Percentiles rank a stretch among this genome's conserved stretches.
These are phyloP conservation scores for Chamaecrista fasciculata DNA, from an alignment of 306 rosid species.

Conservation along the genomic window DNA sequence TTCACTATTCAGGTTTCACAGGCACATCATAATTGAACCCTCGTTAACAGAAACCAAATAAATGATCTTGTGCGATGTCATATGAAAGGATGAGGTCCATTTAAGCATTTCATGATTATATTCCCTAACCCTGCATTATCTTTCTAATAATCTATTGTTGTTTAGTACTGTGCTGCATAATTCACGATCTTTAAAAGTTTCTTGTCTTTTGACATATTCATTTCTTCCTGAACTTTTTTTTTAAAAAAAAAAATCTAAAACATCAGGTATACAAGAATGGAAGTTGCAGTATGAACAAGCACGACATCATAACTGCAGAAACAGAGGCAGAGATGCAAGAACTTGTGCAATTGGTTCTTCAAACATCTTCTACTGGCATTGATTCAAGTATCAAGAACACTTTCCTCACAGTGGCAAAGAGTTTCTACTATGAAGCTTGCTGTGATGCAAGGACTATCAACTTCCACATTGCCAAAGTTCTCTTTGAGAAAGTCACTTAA, in stretches of 20 bases:
- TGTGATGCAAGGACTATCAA: slow-evolving; percentile 59
- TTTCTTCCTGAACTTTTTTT: background rate
- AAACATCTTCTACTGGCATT: slow-evolving; percentile 38
- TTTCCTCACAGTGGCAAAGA: slow-evolving; percentile 64
- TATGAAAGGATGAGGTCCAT: slow-evolving; percentile 20
- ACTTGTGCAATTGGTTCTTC: slow-evolving; percentile 58
- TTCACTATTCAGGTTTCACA: slow-evolving; percentile 17
- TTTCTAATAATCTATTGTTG: slow-evolving; percentile 23
- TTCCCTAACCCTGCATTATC: background rate
- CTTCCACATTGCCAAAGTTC: slow-evolving; percentile 73
- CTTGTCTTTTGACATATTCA: background rate
- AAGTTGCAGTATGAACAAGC: background rate
- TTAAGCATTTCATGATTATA: slow-evolving; percentile 3
- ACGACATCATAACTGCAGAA: slow-evolving; percentile 27
- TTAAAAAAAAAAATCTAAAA: background rate
- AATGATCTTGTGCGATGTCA: no score
- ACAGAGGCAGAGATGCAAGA: slow-evolving; percentile 74
- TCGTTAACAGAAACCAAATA: background rate
- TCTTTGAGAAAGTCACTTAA: slow-evolving; percentile 68
- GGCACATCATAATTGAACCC: slow-evolving; percentile 24
- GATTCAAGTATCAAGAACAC: slow-evolving; percentile 61
- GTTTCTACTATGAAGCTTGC: slow-evolving; percentile 65
- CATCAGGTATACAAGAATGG: slow-evolving; percentile 43
- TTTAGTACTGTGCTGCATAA: slow-evolving; percentile 25
- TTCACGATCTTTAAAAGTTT: background rate